These are phyloP conservation scores for Fusarium gaditjirri DNA, from an alignment of 2,329 filamentous ascomycete species.

Conservation along the genomic window DNA sequence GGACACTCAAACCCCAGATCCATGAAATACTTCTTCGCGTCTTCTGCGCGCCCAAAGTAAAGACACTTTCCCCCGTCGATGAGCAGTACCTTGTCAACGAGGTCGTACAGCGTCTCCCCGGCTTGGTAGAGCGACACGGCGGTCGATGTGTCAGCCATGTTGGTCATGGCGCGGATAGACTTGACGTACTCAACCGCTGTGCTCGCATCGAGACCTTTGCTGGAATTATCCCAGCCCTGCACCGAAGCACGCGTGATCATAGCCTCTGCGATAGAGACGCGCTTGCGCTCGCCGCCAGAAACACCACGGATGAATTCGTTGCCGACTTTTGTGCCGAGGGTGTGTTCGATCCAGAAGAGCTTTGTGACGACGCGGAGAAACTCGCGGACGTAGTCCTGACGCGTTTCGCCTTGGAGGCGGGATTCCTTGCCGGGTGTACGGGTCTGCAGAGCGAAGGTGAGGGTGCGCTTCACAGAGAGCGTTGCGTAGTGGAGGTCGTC, in stretches of 20 bases:
- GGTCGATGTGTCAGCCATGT: slow-evolving; percentile 77
- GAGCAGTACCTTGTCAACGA: slow-evolving; percentile 82
- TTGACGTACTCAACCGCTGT: slow-evolving; percentile 79
- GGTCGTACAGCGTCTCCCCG: slow-evolving; percentile 70
- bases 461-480: slow-evolving; percentile 72
- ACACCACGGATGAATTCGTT: slow-evolving; percentile 73
- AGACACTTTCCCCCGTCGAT: slow-evolving; percentile 78
- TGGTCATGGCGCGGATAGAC: slow-evolving; percentile 70
- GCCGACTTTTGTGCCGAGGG: slow-evolving; percentile 74
- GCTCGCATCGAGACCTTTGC: slow-evolving; percentile 76
- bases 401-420: slow-evolving; percentile 68
- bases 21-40: slow-evolving; percentile 75
- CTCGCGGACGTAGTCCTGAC: slow-evolving; percentile 64
- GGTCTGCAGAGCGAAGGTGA: slow-evolving; percentile 74
- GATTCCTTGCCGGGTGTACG: slow-evolving; percentile 63
- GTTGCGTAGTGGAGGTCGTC: slow-evolving; percentile 76
- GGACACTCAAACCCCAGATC: slow-evolving; percentile 79
- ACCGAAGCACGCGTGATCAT: slow-evolving; percentile 70
- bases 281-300: slow-evolving; percentile 74
- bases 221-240: slow-evolving; percentile 80
- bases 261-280: slow-evolving; percentile 78
- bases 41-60: slow-evolving; percentile 72
- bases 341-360: slow-evolving; percentile 77
- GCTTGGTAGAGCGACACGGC: slow-evolving; percentile 78
- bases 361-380: slow-evolving; percentile 72